phyloP scores from a whole-genome alignment of 106 monocot genomes.

The Dendrobium catenatum region DNA sequence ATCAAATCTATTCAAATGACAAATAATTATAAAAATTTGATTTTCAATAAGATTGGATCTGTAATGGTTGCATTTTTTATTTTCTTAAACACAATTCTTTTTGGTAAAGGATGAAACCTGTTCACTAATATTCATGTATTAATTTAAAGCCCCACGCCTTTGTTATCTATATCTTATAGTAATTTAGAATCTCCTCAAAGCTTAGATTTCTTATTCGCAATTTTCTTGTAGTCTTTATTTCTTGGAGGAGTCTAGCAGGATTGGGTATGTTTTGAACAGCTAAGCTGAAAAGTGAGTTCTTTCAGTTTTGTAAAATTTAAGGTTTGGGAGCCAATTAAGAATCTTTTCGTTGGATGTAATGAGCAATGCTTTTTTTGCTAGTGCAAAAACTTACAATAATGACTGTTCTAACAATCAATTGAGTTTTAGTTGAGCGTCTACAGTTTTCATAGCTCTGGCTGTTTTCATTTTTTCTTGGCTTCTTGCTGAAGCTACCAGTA shows the following conservation, averaged over 20 bases:
- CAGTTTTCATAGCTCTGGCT: background rate
- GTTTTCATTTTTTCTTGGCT: background rate
- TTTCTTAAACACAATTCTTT: background rate
- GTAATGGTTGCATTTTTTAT: background rate
- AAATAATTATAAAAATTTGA: background rate
- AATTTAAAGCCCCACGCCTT: no score
- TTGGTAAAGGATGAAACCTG: no score
- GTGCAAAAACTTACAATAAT: background rate
- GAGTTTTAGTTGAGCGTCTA: background rate
- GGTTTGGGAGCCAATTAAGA: background rate
- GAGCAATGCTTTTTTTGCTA: background rate
- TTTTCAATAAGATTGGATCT: background rate
- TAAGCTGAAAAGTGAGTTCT: background rate
- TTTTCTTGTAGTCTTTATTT: no score
- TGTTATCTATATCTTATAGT: no score
- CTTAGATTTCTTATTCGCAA: no score
- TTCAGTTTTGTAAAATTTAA: background rate
- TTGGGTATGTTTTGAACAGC: background rate
- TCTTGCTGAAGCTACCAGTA: background rate
- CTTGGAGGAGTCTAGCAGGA: background rate
- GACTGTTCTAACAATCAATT: background rate
- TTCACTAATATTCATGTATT: no score
- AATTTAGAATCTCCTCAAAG: no score
- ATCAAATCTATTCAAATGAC: background rate
- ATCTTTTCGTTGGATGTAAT: background rate